Evolutionary conservation across 2,329 filamentous ascomycete species (phyloP).

Genomic region (Lecanoromycetidae sp.): DNA sequence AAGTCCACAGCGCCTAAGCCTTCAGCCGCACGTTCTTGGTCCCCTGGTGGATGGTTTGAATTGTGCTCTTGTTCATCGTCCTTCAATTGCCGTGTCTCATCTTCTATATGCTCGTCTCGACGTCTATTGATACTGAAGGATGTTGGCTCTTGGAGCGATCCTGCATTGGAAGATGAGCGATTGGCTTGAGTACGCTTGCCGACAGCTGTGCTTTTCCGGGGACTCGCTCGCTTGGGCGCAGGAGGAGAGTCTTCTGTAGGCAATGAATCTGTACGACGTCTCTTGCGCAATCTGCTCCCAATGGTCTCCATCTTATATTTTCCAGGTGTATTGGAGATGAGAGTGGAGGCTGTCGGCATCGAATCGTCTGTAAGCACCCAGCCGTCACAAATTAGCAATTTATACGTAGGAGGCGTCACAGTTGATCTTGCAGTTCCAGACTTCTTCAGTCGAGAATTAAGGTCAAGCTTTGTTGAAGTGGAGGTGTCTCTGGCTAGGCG

Average conservation of each 20-base stretch:
- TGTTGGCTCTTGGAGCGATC: no score
- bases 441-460: no score
- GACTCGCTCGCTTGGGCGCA: slow-evolving; percentile 1
- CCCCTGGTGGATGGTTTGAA: not conserved
- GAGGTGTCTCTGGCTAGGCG: no score
- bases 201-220: not conserved
- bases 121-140: no score
- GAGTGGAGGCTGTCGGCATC: not conserved
- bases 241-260: not conserved
- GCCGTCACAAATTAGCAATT: no score
- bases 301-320: slow-evolving; percentile 5
- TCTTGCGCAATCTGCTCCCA: slow-evolving; percentile 11
- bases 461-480: no score
- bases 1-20: slow-evolving; percentile 21
- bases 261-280: slow-evolving; percentile 10
- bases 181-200: not conserved
- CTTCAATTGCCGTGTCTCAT: no score
- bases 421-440: no score
- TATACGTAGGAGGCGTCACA: no score
- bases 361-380: not conserved
- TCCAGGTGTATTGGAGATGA: not conserved
- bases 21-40: not conserved
- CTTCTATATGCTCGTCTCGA: not conserved
- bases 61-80: not conserved
- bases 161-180: not conserved